These are phyloP conservation scores for Cicer judaicum DNA, from an alignment of 306 rosid genomes.

Conservation along the genomic window DNA sequence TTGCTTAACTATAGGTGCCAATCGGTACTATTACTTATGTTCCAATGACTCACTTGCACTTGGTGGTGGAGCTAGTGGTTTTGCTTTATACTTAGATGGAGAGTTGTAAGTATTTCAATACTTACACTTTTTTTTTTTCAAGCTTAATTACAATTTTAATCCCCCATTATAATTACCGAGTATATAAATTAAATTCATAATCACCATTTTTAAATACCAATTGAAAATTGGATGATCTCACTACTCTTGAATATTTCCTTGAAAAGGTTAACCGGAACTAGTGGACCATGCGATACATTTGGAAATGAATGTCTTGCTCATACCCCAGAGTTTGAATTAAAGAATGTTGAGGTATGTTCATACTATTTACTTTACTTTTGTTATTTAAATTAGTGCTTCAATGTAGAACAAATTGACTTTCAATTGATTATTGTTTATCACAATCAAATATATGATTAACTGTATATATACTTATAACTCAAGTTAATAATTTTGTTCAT, in stretches of 20 bases:
- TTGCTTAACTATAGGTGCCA: constrained; percentile 61
- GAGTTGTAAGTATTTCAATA: constrained; percentile 76
- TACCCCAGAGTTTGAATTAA: constrained; percentile 80
- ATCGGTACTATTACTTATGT: constrained; percentile 77
- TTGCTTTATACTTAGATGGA: constrained; percentile 82
- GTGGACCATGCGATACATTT: constrained; percentile 87
- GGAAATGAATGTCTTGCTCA: constrained; percentile 85
- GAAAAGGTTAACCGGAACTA: constrained; percentile 80
- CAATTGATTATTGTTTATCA: too few species aligned
- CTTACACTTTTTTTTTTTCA: too few species aligned
- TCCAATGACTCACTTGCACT: constrained; percentile 73
- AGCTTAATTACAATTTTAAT: too few species aligned
- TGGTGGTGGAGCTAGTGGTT: constrained; percentile 94
- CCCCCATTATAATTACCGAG: too few species aligned
- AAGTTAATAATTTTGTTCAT: too few species aligned
- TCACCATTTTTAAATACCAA: background rate
- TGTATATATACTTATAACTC: too few species aligned
- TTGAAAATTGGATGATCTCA: background rate
- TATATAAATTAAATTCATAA: background rate
- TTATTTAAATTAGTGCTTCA: background rate
- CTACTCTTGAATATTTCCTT: constrained; percentile 38
- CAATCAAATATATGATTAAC: too few species aligned
- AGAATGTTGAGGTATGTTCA: constrained; percentile 84
- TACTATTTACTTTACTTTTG: background rate
- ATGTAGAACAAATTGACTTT: too few species aligned